Base-by-base conservation (phyloP, 2,329 filamentous ascomycete species). In the Dendrostoma leiphaemia region DNA sequence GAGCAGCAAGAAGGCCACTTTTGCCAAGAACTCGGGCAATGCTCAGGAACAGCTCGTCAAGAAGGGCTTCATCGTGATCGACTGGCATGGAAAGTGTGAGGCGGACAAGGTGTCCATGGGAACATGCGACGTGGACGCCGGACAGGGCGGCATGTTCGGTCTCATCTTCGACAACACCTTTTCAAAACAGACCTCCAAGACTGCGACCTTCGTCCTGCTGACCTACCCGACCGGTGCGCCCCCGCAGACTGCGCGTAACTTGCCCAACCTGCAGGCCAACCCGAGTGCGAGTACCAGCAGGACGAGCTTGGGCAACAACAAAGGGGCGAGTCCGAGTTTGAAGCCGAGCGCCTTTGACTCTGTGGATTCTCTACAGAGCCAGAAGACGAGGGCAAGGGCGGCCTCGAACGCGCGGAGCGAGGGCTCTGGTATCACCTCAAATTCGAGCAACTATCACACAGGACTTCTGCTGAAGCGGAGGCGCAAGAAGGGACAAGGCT, bases 121-220 rank as follows among this genome's bases (percentile, higher is more conserved):
- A 29, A 94, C 87, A 19, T 90, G 91, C 68, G 89, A 96, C 66
- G 90, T 97, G 23, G 76, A 77, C 1, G 65, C 76, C 7, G 85
- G 84, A 31, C 85, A 94, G 60, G 90, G 86, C 23, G 94, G 94
- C 66, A 97, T 96, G 84, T 99, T 96, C 68, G 94, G 92, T 53
- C 78, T 99, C 58, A 91, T 97, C 29, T 96, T 99, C 67, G 94
- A 99, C 81, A 99, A 99, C 67, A 99, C 94, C 26, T 99, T 99
- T 69, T 96, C 92, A 57, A 97, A 97, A 74, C 90, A 88, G 70
- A 87, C 89, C 38, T 94, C 92, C 50, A 99, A 99, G 74, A 96
- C 89, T 28, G 91, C 91, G 19, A 97, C 93, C 7, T 90, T 99
- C 65, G 92, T 97, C 32, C 83, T 99, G 49, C 82, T 97, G 69